Base-by-base conservation (phyloP, 2,329 filamentous ascomycete genomes). In the Fusarium tricinctum region DNA sequence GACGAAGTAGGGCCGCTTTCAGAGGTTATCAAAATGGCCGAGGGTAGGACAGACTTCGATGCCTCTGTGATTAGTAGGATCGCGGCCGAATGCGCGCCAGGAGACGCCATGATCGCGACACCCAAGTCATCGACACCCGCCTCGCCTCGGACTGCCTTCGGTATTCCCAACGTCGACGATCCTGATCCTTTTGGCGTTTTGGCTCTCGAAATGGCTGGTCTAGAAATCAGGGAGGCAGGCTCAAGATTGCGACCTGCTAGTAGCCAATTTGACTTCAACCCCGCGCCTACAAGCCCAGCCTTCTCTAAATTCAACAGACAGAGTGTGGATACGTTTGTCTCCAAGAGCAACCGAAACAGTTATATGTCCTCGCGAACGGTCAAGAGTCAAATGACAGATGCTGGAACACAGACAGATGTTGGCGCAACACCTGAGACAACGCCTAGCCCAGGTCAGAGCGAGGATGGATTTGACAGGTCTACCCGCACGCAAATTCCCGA, bases 171-270 rank as follows among this genome's bases (percentile, higher is more conserved):
- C 66, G 80, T 83, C 5, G 89, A 94, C 55, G 95, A 98, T 72
- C 94, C 94, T 0, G 95, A 98, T 77, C 95, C 95, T 1, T 98
- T 92, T 75, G 95, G 95, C 23, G 92, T 97, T 26, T 86, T 94
- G 68, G 94, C 95, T 9, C 81, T 98, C n/a, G 93, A 97, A 76
- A 91, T 93, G 82, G 92, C 94, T 63, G 95, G 95, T 4, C 82
- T 97, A 57, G 92, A 95, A 72, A 96, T 98, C 69, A 88, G 92
- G 52, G 94, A 97, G 81, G 94, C 94, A n/a, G 94, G 93, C 33
- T 88, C 89, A 49, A 75, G 74, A 8, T 84, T 88, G 54, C 85
- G 93, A 56, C 93, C 94, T 4, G 84, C 87, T 23, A 93, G 91
- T 81, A 93, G 91, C 59, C 88, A 91, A 70, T 97, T 97, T 77